Evolutionary conservation across 2,329 filamentous ascomycete genomes (phyloP), one percentile per base, ranked within the genome.

Genomic region (Alternaria ventricosa): DNA sequence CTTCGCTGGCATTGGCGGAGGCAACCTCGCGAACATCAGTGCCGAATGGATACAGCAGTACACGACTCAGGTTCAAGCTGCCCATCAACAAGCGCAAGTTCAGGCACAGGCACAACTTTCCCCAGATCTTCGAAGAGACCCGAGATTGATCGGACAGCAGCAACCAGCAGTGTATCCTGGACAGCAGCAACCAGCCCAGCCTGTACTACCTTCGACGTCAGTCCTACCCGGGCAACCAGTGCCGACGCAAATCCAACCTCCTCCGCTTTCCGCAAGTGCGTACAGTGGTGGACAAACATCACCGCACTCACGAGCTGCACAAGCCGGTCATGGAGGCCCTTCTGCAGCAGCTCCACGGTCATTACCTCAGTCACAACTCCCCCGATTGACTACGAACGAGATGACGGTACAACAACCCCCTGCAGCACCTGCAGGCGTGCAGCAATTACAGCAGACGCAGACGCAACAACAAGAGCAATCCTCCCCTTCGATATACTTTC

Each of bases 401-500:
- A 83, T 85, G 74, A 83, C 83, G 58, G 78, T 84, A 53, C 83
- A 84, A 58, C 82, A 83, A 63, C 81, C 82, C 51, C 82, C 82
- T n/a, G 71, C 77, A 51, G 76, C 75, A n/a, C 76, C 77, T 47
- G 73, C 79, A 8, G 75, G 64, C 65, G 74, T 75, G 63, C 82
- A 84, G 63, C 82, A 82, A 51, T 65, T 81, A 44, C 82, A 83
- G 60, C 82, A 83, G 58, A 79, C 82, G 45, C 86, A 88, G 57
- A 79, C 81, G 43, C 86, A 88, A 58, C 85, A 87, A 63, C 88
- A 89, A 71, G 81, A 87, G 47, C 84, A 90, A 67, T 86, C 88
- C 18, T 92, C 91, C 44, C 89, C 91, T 0, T 91, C 90, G 22
- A 92, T 97, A 51, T 96, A 93, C 79, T 97, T 97, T 78, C 93